phyloP scores from a whole-genome alignment of 371 early-diverging fungal genomes.

The Fennellomyces sp. region DNA sequence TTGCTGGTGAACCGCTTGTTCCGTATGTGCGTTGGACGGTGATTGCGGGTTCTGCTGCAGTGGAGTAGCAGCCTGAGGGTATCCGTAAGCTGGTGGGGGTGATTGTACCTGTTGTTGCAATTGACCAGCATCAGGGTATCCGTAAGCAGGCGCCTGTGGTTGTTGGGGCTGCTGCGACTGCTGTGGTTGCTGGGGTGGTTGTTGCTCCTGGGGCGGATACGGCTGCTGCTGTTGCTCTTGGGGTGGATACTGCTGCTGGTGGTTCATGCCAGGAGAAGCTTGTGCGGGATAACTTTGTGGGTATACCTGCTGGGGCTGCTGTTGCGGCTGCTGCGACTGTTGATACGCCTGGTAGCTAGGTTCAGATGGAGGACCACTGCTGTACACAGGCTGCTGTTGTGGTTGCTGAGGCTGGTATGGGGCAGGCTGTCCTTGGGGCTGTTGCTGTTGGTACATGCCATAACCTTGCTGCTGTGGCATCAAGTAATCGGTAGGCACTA shows the following conservation, averaged over 20 bases:
- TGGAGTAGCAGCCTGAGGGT: background rate
- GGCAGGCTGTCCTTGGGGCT: conserved; percentile 17
- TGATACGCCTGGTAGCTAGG: conserved; percentile 9
- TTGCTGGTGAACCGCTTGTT: background rate
- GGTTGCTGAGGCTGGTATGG: conserved; percentile 23
- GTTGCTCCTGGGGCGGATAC: conserved; percentile 1
- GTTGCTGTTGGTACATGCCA: conserved; percentile 21
- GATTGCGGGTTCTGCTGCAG: conserved; percentile 1
- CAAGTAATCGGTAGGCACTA: conserved; percentile 13
- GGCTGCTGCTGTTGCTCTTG: conserved; percentile 1
- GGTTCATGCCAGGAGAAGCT: background rate
- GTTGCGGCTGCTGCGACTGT: conserved; percentile 14
- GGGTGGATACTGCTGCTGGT: conserved; percentile 3
- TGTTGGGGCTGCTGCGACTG: background rate
- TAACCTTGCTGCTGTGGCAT: conserved; percentile 13
- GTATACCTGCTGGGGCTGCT: conserved; percentile 12
- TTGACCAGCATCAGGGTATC: background rate
- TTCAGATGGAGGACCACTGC: background rate
- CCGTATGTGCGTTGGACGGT: background rate
- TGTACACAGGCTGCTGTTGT: conserved; percentile 18
- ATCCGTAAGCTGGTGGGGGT: background rate
- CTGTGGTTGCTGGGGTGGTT: conserved; percentile 6
- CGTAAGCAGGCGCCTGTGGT: background rate
- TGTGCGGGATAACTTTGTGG: conserved; percentile 12
- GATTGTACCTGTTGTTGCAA: background rate